Evolutionary conservation across 148 eudicot species (phyloP).

Genomic region (Drosera capensis): DNA sequence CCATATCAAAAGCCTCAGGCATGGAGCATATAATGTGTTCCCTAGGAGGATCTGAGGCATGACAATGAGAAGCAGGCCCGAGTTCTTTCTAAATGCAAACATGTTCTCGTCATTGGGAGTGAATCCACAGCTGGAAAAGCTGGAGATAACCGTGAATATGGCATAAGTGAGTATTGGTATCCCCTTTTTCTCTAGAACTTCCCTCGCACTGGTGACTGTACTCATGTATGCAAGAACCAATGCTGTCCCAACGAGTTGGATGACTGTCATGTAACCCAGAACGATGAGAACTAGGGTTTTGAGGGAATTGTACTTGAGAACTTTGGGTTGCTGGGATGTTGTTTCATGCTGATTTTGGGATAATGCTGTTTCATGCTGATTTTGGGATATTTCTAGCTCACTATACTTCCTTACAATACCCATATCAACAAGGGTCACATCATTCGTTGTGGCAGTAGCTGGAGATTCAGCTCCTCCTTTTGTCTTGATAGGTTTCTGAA

Average conservation of each 20-base stretch:
- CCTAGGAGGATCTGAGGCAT: constrained; percentile 51
- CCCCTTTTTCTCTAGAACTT: constrained; percentile 33
- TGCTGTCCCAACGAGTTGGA: constrained; percentile 22
- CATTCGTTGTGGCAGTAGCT: constrained; percentile 1
- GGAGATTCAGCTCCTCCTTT: neutral
- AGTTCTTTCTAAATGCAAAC: constrained; percentile 37
- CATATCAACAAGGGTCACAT: constrained; percentile 6
- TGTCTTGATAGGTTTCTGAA: constrained; percentile 1
- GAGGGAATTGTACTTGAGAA: constrained; percentile 24
- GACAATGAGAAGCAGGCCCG: constrained; percentile 46
- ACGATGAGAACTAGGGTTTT: constrained; percentile 19
- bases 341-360: constrained; percentile 9
- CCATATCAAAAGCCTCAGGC: constrained; percentile 24
- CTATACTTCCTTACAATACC: neutral
- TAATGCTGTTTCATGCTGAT: too few relatives aligned
- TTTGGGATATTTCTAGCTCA: too few relatives aligned
- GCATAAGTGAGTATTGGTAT: constrained; percentile 24
- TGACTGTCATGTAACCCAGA: constrained; percentile 19
- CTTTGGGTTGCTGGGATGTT: neutral
- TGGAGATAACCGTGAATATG: constrained; percentile 34
- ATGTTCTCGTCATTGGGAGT: constrained; percentile 66
- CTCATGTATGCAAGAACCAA: constrained; percentile 16
- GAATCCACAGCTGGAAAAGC: constrained; percentile 58
- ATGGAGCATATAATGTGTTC: constrained; percentile 38
- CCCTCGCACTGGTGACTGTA: constrained; percentile 22